These are phyloP conservation scores for Haplosporangium sp. DNA, from an alignment of 371 early-diverging fungal species.

Conservation along the genomic window DNA sequence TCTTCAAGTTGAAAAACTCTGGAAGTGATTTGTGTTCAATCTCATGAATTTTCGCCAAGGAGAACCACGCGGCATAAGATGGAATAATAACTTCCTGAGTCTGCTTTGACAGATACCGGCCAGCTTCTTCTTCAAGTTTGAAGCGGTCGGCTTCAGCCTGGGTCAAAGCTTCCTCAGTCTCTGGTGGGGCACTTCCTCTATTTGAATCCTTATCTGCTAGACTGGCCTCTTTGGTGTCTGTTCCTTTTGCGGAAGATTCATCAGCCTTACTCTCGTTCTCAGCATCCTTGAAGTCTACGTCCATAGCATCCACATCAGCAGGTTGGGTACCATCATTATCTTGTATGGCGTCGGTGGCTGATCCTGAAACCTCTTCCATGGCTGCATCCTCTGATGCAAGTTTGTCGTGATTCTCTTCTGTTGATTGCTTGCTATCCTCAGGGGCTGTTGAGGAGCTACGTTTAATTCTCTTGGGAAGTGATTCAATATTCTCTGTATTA, in stretches of 20 bases:
- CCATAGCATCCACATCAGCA: slow-evolving; percentile 39
- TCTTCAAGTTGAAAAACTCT: slow-evolving; percentile 94
- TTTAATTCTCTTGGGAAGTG: slow-evolving; percentile 46
- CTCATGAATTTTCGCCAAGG: slow-evolving; percentile 84
- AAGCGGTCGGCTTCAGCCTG: slow-evolving; percentile 53
- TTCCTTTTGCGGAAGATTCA: slow-evolving; percentile 56
- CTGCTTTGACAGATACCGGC: slow-evolving; percentile 77
- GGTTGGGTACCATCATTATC: slow-evolving; percentile 25
- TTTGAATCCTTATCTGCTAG: slow-evolving; percentile 61
- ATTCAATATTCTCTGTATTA: slow-evolving; percentile 34
- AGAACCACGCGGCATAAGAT: slow-evolving; percentile 95
- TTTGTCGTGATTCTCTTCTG: background rate
- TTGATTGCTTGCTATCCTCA: slow-evolving; percentile 8
- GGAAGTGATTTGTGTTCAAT: slow-evolving; percentile 94
- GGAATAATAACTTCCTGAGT: slow-evolving; percentile 84
- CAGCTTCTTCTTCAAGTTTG: slow-evolving; percentile 76
- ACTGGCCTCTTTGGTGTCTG: slow-evolving; percentile 63
- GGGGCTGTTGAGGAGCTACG: slow-evolving; percentile 39
- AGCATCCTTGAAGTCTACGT: slow-evolving; percentile 33
- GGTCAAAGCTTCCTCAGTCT: slow-evolving; percentile 45
- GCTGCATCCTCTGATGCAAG: slow-evolving; percentile 18
- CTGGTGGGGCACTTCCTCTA: slow-evolving; percentile 61
- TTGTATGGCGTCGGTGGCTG: slow-evolving; percentile 3
- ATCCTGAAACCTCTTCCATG: slow-evolving; percentile 29
- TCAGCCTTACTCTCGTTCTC: slow-evolving; percentile 31